Conservation (phyloP, 1,139 yeast genomes). For the Sugiyamaella pinicola region DNA sequence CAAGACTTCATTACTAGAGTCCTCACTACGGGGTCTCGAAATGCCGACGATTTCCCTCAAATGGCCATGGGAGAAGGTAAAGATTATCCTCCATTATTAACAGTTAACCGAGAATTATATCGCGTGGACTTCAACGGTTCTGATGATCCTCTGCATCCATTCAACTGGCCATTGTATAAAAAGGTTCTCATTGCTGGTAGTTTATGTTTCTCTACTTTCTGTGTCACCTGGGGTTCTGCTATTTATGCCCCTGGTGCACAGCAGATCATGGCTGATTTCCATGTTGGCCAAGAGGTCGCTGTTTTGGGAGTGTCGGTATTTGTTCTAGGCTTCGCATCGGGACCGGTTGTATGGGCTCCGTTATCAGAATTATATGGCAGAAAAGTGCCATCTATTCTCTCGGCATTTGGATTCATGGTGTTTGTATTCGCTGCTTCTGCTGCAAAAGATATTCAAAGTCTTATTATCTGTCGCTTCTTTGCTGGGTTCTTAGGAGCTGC, state of each 20-base stretch:
- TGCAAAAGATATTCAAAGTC: constrained; percentile 68
- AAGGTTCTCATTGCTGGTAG: constrained; percentile 40
- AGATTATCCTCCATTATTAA: constrained; percentile 52
- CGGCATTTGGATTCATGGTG: constrained; percentile 56
- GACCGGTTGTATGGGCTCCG: constrained; percentile 81
- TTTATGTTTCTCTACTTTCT: constrained; percentile 43
- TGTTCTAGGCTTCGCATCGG: constrained; percentile 78
- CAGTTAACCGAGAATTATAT: constrained; percentile 47
- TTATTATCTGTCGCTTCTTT: constrained; percentile 72
- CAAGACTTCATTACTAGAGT: constrained; percentile 24
- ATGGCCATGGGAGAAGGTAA: constrained; percentile 49
- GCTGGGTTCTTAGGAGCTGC: constrained; percentile 79
- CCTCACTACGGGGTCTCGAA: constrained; percentile 17
- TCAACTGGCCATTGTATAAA: constrained; percentile 46
- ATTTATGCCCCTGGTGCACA: constrained; percentile 43
- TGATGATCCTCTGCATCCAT: constrained; percentile 52
- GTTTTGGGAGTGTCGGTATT: constrained; percentile 66
- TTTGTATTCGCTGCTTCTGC: constrained; percentile 73
- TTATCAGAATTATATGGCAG: constrained; percentile 74
- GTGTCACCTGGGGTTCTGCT: constrained; percentile 48
- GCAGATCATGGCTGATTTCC: constrained; percentile 35
- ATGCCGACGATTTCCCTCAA: background rate
- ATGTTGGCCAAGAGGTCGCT: constrained; percentile 27
- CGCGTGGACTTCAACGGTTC: constrained; percentile 55
- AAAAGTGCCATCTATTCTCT: constrained; percentile 54